Percentiles rank a stretch among this genome's conserved stretches.
Conservation (phyloP, 805 yeast genomes). For the Starmerella vitae region DNA sequence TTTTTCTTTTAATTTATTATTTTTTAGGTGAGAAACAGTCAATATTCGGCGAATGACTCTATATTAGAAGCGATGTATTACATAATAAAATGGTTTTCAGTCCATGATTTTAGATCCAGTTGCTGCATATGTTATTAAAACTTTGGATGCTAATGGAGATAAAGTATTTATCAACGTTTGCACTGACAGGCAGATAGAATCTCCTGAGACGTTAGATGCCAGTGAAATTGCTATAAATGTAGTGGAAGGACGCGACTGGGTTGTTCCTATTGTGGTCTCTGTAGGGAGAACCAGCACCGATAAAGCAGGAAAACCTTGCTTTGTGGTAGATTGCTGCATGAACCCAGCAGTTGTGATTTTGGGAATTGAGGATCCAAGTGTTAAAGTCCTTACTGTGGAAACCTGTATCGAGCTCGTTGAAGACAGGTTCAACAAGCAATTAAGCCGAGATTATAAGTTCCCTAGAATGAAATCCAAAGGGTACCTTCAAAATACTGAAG, state of each 20-base stretch:
- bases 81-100: too few relatives aligned
- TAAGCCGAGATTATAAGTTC: conserved; percentile 47
- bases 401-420: conserved; percentile 79
- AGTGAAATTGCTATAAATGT: conserved; percentile 41
- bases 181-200: conserved; percentile 49
- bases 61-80: too few relatives aligned
- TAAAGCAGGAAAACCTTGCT: conserved; percentile 47
- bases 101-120: conserved; percentile 34
- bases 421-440: conserved; percentile 34
- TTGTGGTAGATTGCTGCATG: conserved; percentile 69
- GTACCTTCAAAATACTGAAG: conserved; percentile 33
- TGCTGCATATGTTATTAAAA: conserved; percentile 53
- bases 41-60: too few relatives aligned
- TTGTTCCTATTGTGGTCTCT: conserved; percentile 66
- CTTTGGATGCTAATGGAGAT: conserved; percentile 28
- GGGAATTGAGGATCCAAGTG: conserved; percentile 44
- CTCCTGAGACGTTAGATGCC: conserved; percentile 33
- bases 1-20: too few relatives aligned
- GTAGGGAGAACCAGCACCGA: conserved; percentile 42
- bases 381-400: conserved; percentile 55
- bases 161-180: conserved; percentile 75
- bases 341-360: conserved; percentile 49
- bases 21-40: too few relatives aligned
- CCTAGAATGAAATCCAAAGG: conserved; percentile 73
- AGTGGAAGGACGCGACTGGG: conserved; percentile 65